Evolutionary conservation across 2,329 filamentous ascomycete species (phyloP).

Genomic region (Microsporum ferrugineum): DNA sequence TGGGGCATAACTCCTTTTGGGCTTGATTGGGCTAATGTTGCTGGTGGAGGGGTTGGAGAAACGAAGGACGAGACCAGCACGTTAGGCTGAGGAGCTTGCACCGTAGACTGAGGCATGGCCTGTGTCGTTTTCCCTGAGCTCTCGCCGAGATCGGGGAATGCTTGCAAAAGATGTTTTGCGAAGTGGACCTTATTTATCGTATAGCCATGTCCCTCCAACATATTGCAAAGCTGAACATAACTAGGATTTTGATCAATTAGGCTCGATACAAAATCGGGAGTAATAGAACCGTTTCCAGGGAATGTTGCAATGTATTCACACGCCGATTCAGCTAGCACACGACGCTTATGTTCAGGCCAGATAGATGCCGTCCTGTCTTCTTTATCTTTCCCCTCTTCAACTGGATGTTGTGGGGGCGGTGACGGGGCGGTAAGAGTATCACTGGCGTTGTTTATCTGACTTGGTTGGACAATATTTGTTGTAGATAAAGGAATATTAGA

Average conservation of each 20-base stretch:
- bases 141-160: conserved; percentile 19
- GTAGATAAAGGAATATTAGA: neutral
- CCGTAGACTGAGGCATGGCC: neutral
- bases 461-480: neutral
- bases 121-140: neutral
- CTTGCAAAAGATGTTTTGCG: conserved; percentile 38
- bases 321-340: conserved; percentile 40
- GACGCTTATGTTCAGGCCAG: conserved; percentile 42
- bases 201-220: conserved; percentile 40
- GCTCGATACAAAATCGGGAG: conserved; percentile 30
- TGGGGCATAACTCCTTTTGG: neutral
- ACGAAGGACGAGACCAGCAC: neutral
- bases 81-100: neutral
- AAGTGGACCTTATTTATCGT: conserved; percentile 43
- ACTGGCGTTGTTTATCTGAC: neutral
- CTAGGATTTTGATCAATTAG: conserved; percentile 45
- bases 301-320: conserved; percentile 36
- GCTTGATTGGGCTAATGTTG: neutral
- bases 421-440: neutral
- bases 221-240: conserved; percentile 45
- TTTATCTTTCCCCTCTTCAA: conserved; percentile 18
- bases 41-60: neutral
- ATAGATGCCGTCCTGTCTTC: conserved; percentile 19
- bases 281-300: conserved; percentile 32
- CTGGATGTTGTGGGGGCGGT: neutral